Base-by-base conservation (phyloP, 2,329 filamentous ascomycete genomes). In the Pestalotiopsis sp. region DNA sequence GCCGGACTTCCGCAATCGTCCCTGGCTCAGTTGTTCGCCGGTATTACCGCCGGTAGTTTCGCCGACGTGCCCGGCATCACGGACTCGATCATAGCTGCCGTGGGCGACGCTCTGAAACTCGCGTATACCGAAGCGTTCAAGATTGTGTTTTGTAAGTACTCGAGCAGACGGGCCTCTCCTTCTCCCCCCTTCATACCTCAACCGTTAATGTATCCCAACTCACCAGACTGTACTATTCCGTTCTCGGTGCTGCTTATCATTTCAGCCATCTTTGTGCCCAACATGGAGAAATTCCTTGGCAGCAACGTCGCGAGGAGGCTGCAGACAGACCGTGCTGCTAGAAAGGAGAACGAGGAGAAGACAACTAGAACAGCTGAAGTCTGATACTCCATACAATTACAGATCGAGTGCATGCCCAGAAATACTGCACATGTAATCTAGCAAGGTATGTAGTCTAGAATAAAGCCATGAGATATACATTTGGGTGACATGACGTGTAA, bases 261-360 rank as follows among this genome's bases (percentile, higher is more conserved):
- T 25, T 79, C 79, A 7, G 77, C 82, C 9, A 70, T 79, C 17
- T 70, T 84, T 4, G 76, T 78, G 57, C 82, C 82, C 20, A 80
- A 85, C 70, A 79, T 84, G 20, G 80, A 84, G 70, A 77, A 80
- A 31, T 83, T 79, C 71, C 74, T 84, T 45, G 83, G 79, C 1
- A 75, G 79, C 65, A 80, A 84, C 65, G 82, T 84, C 14, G 82
- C 82, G 13, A 82, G 83, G 75, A 82, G 79, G 70, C 75, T 85
- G 64, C 80, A 82, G 72, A 72, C 45, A n/a, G 45, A 69, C 74
- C 61, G 56, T 2, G 49, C 52, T 17, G 70, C 63, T 73, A 17
- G 45, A 12, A 63, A 40, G 58, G 66, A 49, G 5, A n/a, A 40
- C 1, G n/a, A 20, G 17, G 57, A 41, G 3, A 57, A 63, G 60